A percentile compares a stretch with the other conserved stretches of the same genome.
phyloP scores from a whole-genome alignment of 805 yeast genomes.

The Ogataea polymorpha region DNA sequence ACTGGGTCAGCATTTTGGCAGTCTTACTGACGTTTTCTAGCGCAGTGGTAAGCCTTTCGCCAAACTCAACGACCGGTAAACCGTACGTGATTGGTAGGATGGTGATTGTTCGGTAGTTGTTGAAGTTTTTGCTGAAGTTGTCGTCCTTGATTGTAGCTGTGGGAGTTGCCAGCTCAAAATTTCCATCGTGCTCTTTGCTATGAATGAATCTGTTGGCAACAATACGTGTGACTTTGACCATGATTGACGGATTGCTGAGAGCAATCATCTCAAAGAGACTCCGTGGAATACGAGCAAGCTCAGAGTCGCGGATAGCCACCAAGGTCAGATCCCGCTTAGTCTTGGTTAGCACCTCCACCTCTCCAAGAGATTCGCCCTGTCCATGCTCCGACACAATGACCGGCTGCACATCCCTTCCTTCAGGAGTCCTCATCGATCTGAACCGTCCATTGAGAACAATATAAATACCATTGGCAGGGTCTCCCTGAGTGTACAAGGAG shows the following conservation, averaged over 20 bases:
- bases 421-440: slow-evolving; percentile 49
- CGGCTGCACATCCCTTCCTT: slow-evolving; percentile 14
- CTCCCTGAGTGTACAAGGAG: slow-evolving; percentile 74
- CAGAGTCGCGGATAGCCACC: slow-evolving; percentile 90
- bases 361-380: slow-evolving; percentile 93
- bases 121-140: slow-evolving; percentile 33
- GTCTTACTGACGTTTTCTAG: slow-evolving; percentile 67
- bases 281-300: slow-evolving; percentile 89
- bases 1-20: slow-evolving; percentile 79
- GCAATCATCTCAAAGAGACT: slow-evolving; percentile 83
- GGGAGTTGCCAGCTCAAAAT: slow-evolving; percentile 16
- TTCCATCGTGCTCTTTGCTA: slow-evolving; percentile 15
- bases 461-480: slow-evolving; percentile 86
- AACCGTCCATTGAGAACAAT: slow-evolving; percentile 86
- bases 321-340: slow-evolving; percentile 64
- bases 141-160: slow-evolving; percentile 34
- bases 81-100: slow-evolving; percentile 77
- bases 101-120: slow-evolving; percentile 77
- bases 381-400: slow-evolving; percentile 68
- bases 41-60: slow-evolving; percentile 66
- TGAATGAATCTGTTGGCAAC: slow-evolving; percentile 60
- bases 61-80: slow-evolving; percentile 85
- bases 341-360: slow-evolving; percentile 87
- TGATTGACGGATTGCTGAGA: slow-evolving; percentile 79
- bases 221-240: slow-evolving; percentile 83